These are phyloP conservation scores for Rhizoclosmatium globosum DNA, from an alignment of 192 early-diverging fungal genomes.

Conservation along the genomic window DNA sequence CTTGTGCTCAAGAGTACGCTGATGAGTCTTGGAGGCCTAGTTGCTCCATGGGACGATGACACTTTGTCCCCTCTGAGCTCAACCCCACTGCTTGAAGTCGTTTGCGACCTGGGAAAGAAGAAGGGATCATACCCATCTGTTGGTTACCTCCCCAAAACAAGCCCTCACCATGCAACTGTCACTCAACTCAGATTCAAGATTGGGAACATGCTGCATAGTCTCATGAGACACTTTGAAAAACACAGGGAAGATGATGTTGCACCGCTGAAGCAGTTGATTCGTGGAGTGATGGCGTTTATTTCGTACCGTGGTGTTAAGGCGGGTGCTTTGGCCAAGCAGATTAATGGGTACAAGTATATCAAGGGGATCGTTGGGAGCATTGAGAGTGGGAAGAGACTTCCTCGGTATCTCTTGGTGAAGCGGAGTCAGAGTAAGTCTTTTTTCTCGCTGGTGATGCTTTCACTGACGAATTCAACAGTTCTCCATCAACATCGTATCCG, in stretches of 20 bases:
- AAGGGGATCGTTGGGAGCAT: conserved; percentile 1
- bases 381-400: conserved; percentile 26
- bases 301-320: conserved; percentile 23
- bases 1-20: conserved; percentile 24
- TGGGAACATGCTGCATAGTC: conserved; percentile 64
- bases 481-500: conserved; percentile 21
- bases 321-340: neutral
- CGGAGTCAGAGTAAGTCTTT: conserved; percentile 22
- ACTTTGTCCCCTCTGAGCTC: neutral
- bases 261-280: conserved; percentile 75
- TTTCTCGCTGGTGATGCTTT: neutral
- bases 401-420: conserved; percentile 44
- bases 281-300: conserved; percentile 36
- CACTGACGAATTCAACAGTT: conserved; percentile 17
- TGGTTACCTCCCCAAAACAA: neutral
- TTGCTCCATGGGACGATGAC: conserved; percentile 38
- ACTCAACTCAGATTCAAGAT: conserved; percentile 28
- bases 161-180: neutral
- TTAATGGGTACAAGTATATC: conserved; percentile 27
- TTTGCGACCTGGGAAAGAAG: neutral
- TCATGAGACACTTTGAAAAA: conserved; percentile 59
- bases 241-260: conserved; percentile 79
- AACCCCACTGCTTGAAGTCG: neutral
- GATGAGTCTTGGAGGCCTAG: conserved; percentile 23
- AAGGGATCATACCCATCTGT: neutral